phyloP scores from a whole-genome alignment of 1,284 basidiomycete species.

The Ganoderma leucocontextum region DNA sequence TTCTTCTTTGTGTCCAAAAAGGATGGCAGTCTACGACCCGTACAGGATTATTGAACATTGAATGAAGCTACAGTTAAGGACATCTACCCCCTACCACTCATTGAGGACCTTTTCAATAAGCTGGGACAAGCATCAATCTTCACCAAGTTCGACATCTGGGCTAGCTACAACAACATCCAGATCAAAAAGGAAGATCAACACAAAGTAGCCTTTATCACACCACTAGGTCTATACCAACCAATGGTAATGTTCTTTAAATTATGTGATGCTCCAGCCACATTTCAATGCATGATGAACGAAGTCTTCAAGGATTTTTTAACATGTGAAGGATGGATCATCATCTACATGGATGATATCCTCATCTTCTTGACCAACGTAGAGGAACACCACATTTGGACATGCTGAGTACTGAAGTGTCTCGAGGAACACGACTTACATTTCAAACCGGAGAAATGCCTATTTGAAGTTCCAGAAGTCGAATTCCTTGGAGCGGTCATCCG shows the following conservation, averaged over 20 bases:
- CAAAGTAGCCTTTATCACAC: too few relatives aligned
- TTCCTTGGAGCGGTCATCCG: too few relatives aligned
- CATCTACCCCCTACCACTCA: slow-evolving; percentile 17
- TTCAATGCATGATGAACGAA: slow-evolving; percentile 15
- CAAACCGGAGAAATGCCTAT: too few relatives aligned
- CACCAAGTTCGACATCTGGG: slow-evolving; percentile 15
- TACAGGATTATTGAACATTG: slow-evolving; percentile 17
- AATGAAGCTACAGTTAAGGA: slow-evolving; percentile 47
- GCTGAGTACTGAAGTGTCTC: neutral
- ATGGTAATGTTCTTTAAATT: too few relatives aligned
- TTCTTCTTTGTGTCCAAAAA: too few relatives aligned
- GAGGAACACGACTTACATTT: slow-evolving; percentile 3
- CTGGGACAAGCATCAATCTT: slow-evolving; percentile 12
- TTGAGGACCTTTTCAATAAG: slow-evolving; percentile 6
- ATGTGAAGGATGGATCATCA: neutral
- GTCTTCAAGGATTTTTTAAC: slow-evolving; percentile 11
- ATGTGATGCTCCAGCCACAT: too few relatives aligned
- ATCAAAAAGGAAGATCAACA: slow-evolving; percentile 17
- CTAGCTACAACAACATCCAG: slow-evolving; percentile 17
- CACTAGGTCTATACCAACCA: too few relatives aligned
- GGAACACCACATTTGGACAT: neutral
- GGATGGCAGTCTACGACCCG: too few relatives aligned
- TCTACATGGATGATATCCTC: slow-evolving; percentile 20
- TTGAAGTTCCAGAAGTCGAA: too few relatives aligned
- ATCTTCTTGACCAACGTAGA: too few relatives aligned